These are phyloP conservation scores for Didymella keratinophila DNA, from an alignment of 2,329 filamentous ascomycete species.

Conservation along the genomic window DNA sequence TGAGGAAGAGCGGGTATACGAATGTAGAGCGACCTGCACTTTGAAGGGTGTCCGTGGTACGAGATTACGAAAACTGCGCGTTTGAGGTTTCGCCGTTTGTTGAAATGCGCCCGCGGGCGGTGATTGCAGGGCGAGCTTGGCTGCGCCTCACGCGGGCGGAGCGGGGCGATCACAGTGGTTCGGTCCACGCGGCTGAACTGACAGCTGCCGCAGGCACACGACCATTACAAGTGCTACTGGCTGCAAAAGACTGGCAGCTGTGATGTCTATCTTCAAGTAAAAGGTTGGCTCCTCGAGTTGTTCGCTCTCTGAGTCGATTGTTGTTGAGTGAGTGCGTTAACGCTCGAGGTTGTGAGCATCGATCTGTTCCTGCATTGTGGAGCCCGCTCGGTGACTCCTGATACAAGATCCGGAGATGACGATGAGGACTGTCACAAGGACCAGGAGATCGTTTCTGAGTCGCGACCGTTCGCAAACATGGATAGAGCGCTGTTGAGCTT, in stretches of 20 bases:
- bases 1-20: neutral
- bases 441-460: neutral
- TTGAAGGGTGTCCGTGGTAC: neutral
- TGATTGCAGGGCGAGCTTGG: conserved; percentile 19
- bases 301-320: neutral
- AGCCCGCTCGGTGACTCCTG: neutral
- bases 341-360: neutral
- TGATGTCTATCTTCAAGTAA: neutral
- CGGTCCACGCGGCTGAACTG: conserved; percentile 5
- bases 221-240: neutral
- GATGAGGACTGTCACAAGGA: neutral
- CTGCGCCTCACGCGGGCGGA: conserved; percentile 11
- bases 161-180: conserved; percentile 13
- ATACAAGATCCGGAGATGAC: neutral
- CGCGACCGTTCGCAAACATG: neutral
- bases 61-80: conserved; percentile 7
- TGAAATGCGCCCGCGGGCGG: conserved; percentile 10
- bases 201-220: conserved; percentile 5
- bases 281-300: neutral
- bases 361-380: neutral
- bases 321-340: neutral
- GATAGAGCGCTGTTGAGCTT: no score
- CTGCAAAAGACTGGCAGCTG: neutral
- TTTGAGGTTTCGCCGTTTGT: conserved; percentile 4
- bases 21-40: conserved; percentile 6